A percentile compares a stretch with the other conserved stretches of the same genome.
These are phyloP conservation scores for Acanthamoeba healyi DNA, from an alignment of 208 protist species.

Conservation along the genomic window DNA sequence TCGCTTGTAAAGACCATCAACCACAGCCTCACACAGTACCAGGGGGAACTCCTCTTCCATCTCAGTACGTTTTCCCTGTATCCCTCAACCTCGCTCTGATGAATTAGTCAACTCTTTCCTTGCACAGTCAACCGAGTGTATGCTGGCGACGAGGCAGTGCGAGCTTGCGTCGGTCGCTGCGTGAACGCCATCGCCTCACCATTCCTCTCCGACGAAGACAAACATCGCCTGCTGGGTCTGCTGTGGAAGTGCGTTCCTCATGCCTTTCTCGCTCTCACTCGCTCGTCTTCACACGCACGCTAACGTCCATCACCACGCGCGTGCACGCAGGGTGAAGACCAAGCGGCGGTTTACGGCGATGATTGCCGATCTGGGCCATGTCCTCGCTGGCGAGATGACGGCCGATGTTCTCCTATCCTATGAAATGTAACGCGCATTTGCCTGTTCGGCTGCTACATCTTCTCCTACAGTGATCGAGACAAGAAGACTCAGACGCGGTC, in stretches of 20 bases:
- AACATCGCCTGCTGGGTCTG: not conserved
- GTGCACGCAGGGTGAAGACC: not conserved
- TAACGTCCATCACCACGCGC: too few species aligned
- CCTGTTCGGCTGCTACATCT: too few species aligned
- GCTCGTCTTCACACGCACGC: not conserved
- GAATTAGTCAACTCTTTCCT: not conserved
- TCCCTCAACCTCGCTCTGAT: not conserved
- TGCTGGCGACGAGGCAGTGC: not conserved
- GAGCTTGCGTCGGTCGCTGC: conserved; percentile 1
- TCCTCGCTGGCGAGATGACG: conserved; percentile 45
- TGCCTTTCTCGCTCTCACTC: not conserved
- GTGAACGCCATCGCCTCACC: not conserved
- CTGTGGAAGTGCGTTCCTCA: not conserved
- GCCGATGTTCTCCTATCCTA: conserved; percentile 42
- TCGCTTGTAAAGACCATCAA: conserved; percentile 37
- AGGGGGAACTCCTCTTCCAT: conserved; percentile 46
- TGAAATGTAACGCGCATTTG: not conserved
- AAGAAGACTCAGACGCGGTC: too few species aligned
- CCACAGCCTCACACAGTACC: conserved; percentile 15
- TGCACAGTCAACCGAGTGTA: conserved; percentile 23
- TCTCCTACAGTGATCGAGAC: too few species aligned
- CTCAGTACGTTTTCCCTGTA: not conserved
- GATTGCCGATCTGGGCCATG: conserved; percentile 36
- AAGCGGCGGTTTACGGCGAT: conserved; percentile 33
- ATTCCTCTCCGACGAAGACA: conserved; percentile 25